Evolutionary conservation across 495 filamentous ascomycete species (phyloP).

Genomic region (Penicillium manginii): DNA sequence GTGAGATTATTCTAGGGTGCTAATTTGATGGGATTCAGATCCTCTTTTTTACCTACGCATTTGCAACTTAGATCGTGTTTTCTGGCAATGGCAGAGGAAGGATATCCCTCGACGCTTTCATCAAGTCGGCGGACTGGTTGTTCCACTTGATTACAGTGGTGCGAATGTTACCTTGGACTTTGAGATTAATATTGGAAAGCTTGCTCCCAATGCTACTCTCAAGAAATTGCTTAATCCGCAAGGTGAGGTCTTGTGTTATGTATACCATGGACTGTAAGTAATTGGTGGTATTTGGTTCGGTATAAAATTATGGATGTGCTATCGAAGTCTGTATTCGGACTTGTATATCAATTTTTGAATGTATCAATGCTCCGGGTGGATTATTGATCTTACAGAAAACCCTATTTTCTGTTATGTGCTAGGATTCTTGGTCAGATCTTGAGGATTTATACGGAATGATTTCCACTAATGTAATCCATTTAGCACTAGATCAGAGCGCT

Average conservation of each 20-base stretch:
- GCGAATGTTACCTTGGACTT: slow-evolving; percentile 26
- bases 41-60: slow-evolving; percentile 61
- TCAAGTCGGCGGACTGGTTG: slow-evolving; percentile 25
- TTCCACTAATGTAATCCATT: too few relatives aligned
- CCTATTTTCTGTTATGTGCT: too few relatives aligned
- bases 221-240: slow-evolving; percentile 16
- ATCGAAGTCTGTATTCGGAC: too few relatives aligned
- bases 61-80: slow-evolving; percentile 53
- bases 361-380: too few relatives aligned
- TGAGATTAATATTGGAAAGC: slow-evolving; percentile 21
- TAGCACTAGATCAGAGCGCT: too few relatives aligned
- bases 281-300: too few relatives aligned
- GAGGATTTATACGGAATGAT: too few relatives aligned
- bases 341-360: too few relatives aligned
- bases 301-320: too few relatives aligned
- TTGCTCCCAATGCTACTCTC: slow-evolving; percentile 20
- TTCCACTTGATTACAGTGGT: slow-evolving; percentile 22
- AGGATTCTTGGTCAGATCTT: too few relatives aligned
- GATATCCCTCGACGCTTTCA: slow-evolving; percentile 27
- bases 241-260: slow-evolving; percentile 20
- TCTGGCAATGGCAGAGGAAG: slow-evolving; percentile 60
- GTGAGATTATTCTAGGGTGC: neutral
- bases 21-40: slow-evolving; percentile 31
- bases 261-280: slow-evolving; percentile 12
- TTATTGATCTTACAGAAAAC: too few relatives aligned